A percentile compares a stretch with the other conserved stretches of the same genome.
Conservation (phyloP, 257 asterid genomes). For the Scutellaria barbata region DNA sequence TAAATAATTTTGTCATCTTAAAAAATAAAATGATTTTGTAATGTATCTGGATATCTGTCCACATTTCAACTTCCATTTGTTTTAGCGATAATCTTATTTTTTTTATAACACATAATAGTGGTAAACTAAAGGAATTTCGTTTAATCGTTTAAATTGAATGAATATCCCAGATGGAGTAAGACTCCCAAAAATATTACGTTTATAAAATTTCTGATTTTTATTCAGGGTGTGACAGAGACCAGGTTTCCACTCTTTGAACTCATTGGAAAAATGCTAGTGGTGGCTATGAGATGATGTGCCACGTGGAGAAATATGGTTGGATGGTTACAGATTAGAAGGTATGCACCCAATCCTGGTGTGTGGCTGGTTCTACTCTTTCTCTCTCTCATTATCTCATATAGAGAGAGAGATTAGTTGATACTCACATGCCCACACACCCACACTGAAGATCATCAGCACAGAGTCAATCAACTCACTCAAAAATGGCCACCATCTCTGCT, state of each 20-base stretch:
- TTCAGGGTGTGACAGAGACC: not conserved
- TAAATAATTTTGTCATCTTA: too few relatives aligned
- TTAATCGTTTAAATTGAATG: too few relatives aligned
- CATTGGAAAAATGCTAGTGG: constrained; percentile 23
- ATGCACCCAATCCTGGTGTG: constrained; percentile 49
- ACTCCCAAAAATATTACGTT: too few relatives aligned
- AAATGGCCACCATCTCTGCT: constrained; percentile 76
- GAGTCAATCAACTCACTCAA: constrained; percentile 22
- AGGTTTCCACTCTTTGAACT: not conserved
- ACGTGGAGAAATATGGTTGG: constrained; percentile 65
- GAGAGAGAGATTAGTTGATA: constrained; percentile 19
- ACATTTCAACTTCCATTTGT: too few relatives aligned
- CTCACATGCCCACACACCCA: constrained; percentile 16
- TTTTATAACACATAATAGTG: too few relatives aligned
- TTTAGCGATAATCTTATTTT: too few relatives aligned
- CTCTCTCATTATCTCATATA: constrained; percentile 14
- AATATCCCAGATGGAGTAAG: too few relatives aligned
- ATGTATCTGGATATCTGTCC: too few relatives aligned
- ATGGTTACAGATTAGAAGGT: constrained; percentile 47
- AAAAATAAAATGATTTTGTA: too few relatives aligned
- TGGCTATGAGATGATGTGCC: constrained; percentile 40
- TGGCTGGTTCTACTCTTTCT: constrained; percentile 39
- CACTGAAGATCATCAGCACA: constrained; percentile 27
- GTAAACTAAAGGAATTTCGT: too few relatives aligned
- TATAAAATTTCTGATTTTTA: not conserved